Evolutionary conservation across 257 asterid genomes (phyloP), one percentile per base, ranked within the genome.

Genomic region (Linaria vulgaris): DNA sequence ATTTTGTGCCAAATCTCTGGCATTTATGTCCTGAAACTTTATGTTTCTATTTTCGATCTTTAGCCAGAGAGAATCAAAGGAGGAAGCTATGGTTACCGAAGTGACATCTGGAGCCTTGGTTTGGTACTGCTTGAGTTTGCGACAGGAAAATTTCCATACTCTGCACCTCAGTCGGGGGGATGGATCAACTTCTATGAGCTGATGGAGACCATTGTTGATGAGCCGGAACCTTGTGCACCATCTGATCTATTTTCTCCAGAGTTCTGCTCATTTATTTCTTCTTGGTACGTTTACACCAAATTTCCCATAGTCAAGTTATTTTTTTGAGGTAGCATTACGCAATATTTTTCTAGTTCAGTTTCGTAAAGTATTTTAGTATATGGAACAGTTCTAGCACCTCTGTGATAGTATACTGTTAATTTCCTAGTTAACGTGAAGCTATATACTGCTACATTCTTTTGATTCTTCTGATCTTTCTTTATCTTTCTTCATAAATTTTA

Each of bases 91-190:
- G 95, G 94, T 41, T 94, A 87, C 77, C 76, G 80, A 72, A 87
- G 97, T 59, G 99, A 94, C 79, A 84, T 94, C 57, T 90, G 99
- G 97, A 90, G 97, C 79, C 85, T 94, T 46, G 99, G 99, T 61
- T 76, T 94, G 73, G 97, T 94, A 72, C 70, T 94, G 58, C 95
- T 94, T 0, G 97, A 94, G 82, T 87, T 94, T 73, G 96, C 97
- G 34, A 78, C 83, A 0, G 99, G 99, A 46, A 70, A 77, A 30
- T 94, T 90, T 73, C 95, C 99, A 16, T 94, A 94, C 77, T 63
- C 84, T 51, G 78, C 99, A 39, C 97, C 97, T 8, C 92, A 85
- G 74, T 82, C 83, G 27, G 97, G 75, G 73, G 97, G 96, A 17
- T 94, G 99, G 99, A 71, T 61, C 47, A 90, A 83, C 41, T 90